phyloP scores from a whole-genome alignment of 106 monocot species.

The Hemerocallis citrina region DNA sequence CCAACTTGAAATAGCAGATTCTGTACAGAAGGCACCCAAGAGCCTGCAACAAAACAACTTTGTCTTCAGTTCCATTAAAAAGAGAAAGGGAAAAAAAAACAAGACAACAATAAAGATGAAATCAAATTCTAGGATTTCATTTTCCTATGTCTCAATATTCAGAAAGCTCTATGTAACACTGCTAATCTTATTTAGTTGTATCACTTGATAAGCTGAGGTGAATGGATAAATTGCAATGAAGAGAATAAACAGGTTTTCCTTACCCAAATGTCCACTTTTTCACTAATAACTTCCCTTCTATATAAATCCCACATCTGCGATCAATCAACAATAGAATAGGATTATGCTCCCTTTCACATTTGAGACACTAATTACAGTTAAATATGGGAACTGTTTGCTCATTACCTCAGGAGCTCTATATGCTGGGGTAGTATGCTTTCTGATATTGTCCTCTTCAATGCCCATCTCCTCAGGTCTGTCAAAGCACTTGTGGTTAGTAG shows the following conservation, averaged over 20 bases:
- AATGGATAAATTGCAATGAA: not conserved
- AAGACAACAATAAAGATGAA: not conserved
- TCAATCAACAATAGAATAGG: conserved; percentile 11
- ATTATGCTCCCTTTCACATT: not conserved
- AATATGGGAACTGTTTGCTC: not conserved
- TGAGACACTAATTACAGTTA: not conserved
- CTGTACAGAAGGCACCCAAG: conserved; percentile 86
- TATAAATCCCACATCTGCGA: conserved; percentile 98
- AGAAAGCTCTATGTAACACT: not conserved
- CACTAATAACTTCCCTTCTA: conserved; percentile 90
- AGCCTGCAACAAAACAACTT: conserved; percentile 32
- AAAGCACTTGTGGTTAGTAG: conserved; percentile 93
- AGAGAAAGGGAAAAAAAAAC: not conserved
- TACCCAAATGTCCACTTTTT: conserved; percentile 99
- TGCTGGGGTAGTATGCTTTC: conserved; percentile 97
- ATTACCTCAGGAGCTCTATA: conserved; percentile 97
- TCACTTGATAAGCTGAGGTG: not conserved
- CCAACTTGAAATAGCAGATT: conserved; percentile 84
- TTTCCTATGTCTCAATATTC: not conserved
- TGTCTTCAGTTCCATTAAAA: not conserved
- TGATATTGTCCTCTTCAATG: conserved; percentile 96
- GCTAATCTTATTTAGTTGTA: not conserved
- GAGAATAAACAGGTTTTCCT: conserved; percentile 6
- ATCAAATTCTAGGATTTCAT: not conserved
- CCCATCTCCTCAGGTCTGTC: conserved; percentile 96